Conservation (phyloP, 169 alveolate species). For the Plasmodium fragile region DNA sequence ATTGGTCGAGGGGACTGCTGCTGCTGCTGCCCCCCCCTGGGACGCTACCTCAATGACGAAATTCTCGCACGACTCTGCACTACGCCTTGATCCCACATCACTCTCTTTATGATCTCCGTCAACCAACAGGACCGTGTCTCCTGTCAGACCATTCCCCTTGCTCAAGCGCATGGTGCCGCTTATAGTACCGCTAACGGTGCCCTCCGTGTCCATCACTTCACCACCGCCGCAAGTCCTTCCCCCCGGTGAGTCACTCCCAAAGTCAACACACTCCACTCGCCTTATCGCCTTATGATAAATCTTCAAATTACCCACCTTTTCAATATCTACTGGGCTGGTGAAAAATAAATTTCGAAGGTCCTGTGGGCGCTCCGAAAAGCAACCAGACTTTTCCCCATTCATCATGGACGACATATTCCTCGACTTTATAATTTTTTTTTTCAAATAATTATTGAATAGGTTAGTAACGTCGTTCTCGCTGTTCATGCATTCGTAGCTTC, state of each 20-base stretch:
- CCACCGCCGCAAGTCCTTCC: background rate
- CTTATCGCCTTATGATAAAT: constrained; percentile 25
- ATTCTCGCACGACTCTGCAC: background rate
- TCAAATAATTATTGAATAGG: constrained; percentile 25
- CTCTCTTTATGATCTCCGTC: background rate
- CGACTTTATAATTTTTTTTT: constrained; percentile 40
- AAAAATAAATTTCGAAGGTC: constrained; percentile 22
- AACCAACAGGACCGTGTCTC: background rate
- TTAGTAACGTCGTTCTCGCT: constrained; percentile 13
- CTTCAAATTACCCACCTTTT: constrained; percentile 34
- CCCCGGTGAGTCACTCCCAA: background rate
- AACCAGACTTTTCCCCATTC: constrained; percentile 18
- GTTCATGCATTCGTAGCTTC: constrained; percentile 15
- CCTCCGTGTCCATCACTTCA: background rate
- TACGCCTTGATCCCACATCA: background rate
- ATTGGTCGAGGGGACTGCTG: too few relatives aligned
- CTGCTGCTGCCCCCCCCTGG: background rate
- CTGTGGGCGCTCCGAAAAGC: background rate
- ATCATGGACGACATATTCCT: constrained; percentile 17
- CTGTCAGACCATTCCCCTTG: background rate
- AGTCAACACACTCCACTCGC: background rate
- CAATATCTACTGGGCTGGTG: constrained; percentile 56
- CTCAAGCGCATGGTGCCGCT: background rate
- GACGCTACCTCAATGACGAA: constrained; percentile 21
- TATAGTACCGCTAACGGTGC: too few relatives aligned